Conservation (phyloP, 140 eudicot genomes). For the Flaveria floridana region DNA sequence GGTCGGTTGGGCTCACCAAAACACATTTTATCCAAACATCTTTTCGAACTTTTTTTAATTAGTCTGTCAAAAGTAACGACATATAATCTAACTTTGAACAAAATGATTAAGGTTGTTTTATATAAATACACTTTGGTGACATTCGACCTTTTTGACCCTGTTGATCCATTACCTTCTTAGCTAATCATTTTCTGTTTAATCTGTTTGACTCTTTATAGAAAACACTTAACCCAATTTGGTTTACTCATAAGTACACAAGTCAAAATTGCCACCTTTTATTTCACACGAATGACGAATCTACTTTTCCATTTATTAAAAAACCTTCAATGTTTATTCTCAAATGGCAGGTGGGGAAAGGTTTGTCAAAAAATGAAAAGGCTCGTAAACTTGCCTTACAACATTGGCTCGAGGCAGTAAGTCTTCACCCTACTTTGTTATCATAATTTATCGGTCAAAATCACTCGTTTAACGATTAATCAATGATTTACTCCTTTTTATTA, state of each 20-base stretch:
- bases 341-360: slow-evolving; percentile 81
- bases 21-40: not conserved
- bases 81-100: not conserved
- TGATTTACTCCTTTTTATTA: slow-evolving; percentile 9
- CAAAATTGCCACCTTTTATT: slow-evolving; percentile 1
- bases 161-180: not conserved
- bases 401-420: slow-evolving; percentile 97
- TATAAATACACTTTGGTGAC: slow-evolving; percentile 1
- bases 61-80: not conserved
- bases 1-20: not conserved
- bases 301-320: not conserved
- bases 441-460: not conserved
- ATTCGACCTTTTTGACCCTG: not conserved
- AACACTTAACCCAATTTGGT: not conserved
- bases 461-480: not conserved
- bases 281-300: not conserved
- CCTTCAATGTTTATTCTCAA: slow-evolving; percentile 4
- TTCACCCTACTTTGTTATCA: not conserved
- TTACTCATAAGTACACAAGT: not conserved
- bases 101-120: not conserved
- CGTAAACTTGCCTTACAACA: slow-evolving; percentile 89
- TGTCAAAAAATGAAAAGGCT: slow-evolving; percentile 81
- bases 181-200: too few relatives aligned
- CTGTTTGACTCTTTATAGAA: not conserved
- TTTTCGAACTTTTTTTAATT: not conserved